phyloP scores from a whole-genome alignment of 441 rosid species.

The Theobroma grandiflorum region DNA sequence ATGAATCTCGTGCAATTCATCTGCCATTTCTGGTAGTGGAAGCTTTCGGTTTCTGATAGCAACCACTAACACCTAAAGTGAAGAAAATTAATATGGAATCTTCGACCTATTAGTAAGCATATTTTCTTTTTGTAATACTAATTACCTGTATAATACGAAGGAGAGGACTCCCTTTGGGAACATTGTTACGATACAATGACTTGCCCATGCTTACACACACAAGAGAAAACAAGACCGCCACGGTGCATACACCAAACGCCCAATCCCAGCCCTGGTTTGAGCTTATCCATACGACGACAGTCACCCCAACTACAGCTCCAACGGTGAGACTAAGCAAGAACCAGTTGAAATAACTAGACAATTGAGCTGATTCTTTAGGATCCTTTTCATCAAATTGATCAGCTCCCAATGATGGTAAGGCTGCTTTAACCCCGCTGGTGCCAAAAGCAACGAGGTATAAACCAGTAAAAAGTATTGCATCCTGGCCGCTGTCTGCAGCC shows the following conservation, averaged over 20 bases:
- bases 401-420: conserved; percentile 66
- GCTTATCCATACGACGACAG: conserved; percentile 61
- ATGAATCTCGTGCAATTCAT: conserved; percentile 55
- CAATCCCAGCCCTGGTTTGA: conserved; percentile 64
- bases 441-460: conserved; percentile 63
- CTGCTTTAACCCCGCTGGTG: conserved; percentile 63
- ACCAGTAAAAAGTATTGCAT: conserved; percentile 50
- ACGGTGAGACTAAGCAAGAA: conserved; percentile 58
- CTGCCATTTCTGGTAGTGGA: conserved; percentile 49
- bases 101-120: not conserved
- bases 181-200: conserved; percentile 52
- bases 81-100: not conserved
- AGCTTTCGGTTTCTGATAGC: conserved; percentile 52
- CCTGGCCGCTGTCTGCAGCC: conserved; percentile 41
- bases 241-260: conserved; percentile 48
- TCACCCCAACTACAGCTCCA: conserved; percentile 62
- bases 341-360: conserved; percentile 77
- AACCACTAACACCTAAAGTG: conserved; percentile 54
- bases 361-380: conserved; percentile 47
- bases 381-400: conserved; percentile 67
- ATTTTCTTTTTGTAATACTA: not conserved
- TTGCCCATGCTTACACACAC: conserved; percentile 53
- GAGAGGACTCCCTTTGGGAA: conserved; percentile 59
- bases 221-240: conserved; percentile 47
- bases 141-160: conserved; percentile 56